Base-by-base conservation (phyloP, 208 protist genomes). In the Giardia duodenalis region DNA sequence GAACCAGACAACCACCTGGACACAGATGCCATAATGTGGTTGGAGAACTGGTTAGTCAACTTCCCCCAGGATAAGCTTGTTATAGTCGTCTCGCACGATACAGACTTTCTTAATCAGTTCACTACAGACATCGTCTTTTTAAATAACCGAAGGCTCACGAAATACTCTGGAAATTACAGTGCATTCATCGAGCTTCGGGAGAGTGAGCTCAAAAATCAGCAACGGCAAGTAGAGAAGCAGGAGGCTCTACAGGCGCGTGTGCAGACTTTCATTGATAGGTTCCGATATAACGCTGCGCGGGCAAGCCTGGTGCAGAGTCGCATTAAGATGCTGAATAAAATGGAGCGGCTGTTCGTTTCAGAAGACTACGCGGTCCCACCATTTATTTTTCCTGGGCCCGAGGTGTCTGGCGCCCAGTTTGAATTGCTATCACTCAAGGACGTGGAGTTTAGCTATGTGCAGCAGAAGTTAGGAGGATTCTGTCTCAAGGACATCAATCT, bases 1-100 rank as follows among this genome's bases (percentile, higher is more conserved):
- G 98, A 99, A 95, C 98, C 98, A 30, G 98, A 97, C 43, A 98
- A 98, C 94, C 97, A 98, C 94, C 94, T 99, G 39, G 97, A 98
- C 92, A 93, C 98, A n/a, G 96, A 97, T 92, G 96, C 96, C 44
- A 95, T 97, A 0, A 95, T 98, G 87, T 98, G 97, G 97, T 96
- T 98, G 0, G 96, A 98, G 93, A 95, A 95, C 3, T 98, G 97
- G 94, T 93, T 98, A 43, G 46, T 43, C 10, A 88, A 44, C 0
- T 92, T 92, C 44, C 30, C 39, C 0, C 57, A 92, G 42, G 42
- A 93, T 92, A 45, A 45, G 1, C 47, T 93, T 19, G 93, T 95
- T 1, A 94, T 96, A n/a, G 92, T 96, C 67, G 94, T 96, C 47
- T 96, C 95, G 19, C 95, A 96, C 93, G 94, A 96, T 93, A 67